Percentiles rank a stretch among this genome's conserved stretches.
Evolutionary conservation across 495 filamentous ascomycete genomes (phyloP).

Genomic region (Podospora appendiculata): DNA sequence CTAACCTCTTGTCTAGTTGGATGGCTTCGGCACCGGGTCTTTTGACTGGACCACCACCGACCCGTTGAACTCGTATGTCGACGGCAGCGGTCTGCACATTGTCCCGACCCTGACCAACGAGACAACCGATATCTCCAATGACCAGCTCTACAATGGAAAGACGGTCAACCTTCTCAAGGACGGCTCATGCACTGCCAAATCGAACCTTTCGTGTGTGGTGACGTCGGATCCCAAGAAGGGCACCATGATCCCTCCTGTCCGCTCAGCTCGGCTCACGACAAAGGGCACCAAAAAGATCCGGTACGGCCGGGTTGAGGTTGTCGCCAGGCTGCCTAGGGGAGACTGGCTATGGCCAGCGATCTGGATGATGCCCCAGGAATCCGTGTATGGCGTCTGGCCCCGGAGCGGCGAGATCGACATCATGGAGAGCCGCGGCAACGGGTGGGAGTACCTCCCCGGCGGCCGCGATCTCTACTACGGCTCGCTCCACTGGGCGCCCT

Average conservation of each 20-base stretch:
- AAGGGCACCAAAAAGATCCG: conserved; percentile 31
- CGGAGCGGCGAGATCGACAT: conserved; percentile 27
- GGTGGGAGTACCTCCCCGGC: conserved; percentile 5
- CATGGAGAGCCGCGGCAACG: conserved; percentile 19
- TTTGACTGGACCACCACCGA: conserved; percentile 41
- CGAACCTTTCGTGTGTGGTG: conserved; percentile 19
- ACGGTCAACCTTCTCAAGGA: conserved; percentile 29
- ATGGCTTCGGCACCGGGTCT: conserved; percentile 33
- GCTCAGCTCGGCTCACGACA: conserved; percentile 31
- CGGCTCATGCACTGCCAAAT: conserved; percentile 25
- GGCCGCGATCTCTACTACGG: conserved; percentile 12
- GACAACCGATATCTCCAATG: conserved; percentile 23
- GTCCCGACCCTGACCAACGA: conserved; percentile 38
- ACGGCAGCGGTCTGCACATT: conserved; percentile 35
- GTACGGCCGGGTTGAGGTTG: conserved; percentile 37
- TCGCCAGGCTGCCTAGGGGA: conserved; percentile 34
- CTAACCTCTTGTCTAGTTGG: conserved; percentile 10
- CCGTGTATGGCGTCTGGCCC: conserved; percentile 28
- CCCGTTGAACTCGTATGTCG: conserved; percentile 30
- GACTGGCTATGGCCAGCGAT: conserved; percentile 41
- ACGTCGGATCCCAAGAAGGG: conserved; percentile 27
- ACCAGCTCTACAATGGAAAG: conserved; percentile 19
- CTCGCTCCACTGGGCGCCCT: conserved; percentile 20
- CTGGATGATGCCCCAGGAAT: conserved; percentile 35
- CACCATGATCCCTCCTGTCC: conserved; percentile 30